Base-by-base conservation (phyloP, 2,329 filamentous ascomycete genomes). In the Pestalotiopsis sp. region DNA sequence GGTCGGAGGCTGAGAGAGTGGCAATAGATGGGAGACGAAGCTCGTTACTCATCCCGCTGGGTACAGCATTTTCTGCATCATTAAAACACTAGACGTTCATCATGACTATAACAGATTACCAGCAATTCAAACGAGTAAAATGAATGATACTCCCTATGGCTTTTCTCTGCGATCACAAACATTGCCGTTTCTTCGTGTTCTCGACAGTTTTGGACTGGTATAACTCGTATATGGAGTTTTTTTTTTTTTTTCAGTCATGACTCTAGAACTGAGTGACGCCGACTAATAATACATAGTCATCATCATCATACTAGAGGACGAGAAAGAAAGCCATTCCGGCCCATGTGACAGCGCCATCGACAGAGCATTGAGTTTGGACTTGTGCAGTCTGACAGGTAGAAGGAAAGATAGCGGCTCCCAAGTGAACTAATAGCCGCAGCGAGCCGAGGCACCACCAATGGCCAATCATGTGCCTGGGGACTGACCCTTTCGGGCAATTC, bases 401-500 rank as follows among this genome's bases (percentile, higher is more conserved):
- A n/a, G 2, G 56, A 14, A 13, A 58, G 20, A 23, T 23, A 58
- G 20, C 56, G 27, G 14, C 57, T 13, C n/a, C n/a, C 23, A 14
- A n/a, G 38, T 14, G 60, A 57, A 25, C 27, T 13, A 45, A 36
- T 57, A 56, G 17, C 63, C 63, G 63, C 14, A 56, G 27, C 17
- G 36, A 66, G 49, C 63, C 63, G 63, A 66, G 63, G 63, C 63
- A 56, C 17, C 14, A 27, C 6, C 14, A 25, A 39, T 20, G 31
- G 31, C 63, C 63, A 66, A 66, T 66, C 14, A 38, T 12, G 36
- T n/a, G 31, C 20, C 63, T 38, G 20, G n/a, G 7, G n/a, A 25
- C 25, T 36, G 49, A 66, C 63, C 38, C 49, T 49, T 66, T 66
- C 49, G 63, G 63, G 45, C 25, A 66, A 56, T 66, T 39, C 11